Evolutionary conservation across 345 rosid species (phyloP).

Genomic region (Eucalyptus guilfoylei): DNA sequence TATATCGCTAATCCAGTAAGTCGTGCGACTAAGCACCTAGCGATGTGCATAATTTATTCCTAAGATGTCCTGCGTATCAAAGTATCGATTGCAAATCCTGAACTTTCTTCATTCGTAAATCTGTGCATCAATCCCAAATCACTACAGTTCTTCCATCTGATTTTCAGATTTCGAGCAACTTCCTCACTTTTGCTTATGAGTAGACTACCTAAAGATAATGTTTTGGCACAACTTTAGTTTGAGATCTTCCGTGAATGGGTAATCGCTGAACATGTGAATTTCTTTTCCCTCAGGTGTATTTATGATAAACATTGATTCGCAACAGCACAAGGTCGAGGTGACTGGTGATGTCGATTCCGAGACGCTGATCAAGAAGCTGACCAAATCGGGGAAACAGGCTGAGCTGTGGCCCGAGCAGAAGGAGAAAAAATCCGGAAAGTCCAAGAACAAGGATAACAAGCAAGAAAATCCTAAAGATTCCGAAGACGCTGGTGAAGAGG

Average conservation of each 20-base stretch:
- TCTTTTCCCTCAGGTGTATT: conserved; percentile 34
- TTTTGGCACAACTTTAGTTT: not conserved
- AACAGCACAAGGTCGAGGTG: conserved; percentile 53
- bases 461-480: not conserved
- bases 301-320: conserved; percentile 30
- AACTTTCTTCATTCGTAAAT: not conserved
- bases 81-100: not conserved
- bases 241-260: not conserved
- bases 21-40: not conserved
- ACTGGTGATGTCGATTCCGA: conserved; percentile 39
- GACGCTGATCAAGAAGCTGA: conserved; percentile 44
- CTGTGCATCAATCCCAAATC: not conserved
- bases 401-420: conserved; percentile 46
- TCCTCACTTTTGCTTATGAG: not conserved
- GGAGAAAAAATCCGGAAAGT: conserved; percentile 12
- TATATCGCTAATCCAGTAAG: not conserved
- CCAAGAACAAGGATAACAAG: conserved; percentile 5
- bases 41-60: not conserved
- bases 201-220: not conserved
- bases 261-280: not conserved
- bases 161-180: not conserved
- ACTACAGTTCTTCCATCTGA: not conserved
- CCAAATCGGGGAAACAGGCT: conserved; percentile 45
- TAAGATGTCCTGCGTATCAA: not conserved
- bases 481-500: not conserved